Evolutionary conservation across 2,329 filamentous ascomycete species (phyloP), one percentile per base, ranked within the genome.

Genomic region (Daldinia sp.): DNA sequence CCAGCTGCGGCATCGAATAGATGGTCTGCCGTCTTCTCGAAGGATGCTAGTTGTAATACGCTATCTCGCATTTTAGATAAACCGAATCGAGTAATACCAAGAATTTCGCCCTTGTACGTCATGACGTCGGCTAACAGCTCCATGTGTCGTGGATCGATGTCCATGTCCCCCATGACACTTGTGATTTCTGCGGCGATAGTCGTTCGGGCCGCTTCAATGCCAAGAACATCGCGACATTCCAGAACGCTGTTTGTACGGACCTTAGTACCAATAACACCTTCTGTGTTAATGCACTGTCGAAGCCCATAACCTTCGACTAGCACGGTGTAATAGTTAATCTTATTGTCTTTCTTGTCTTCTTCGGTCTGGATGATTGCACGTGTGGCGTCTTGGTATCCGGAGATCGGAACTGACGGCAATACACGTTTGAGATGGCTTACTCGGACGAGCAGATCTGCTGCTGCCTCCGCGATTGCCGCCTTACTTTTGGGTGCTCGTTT

Each of bases 1-100:
- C 90, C 89, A 4, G 93, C 91, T 5, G 94, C 95, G 2, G 95
- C 95, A 67, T 97, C 94, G 73, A 99, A 99, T 37, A 99, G 80
- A 78, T 99, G 95, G 75, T 99, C 95, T 0, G 95, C 93, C 47
- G 95, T 99, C 85, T 98, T 98, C 79, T 99, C 95, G 74, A 99
- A 99, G 15, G 90, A 94, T 0, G 95, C 95, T 10, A 99, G 85
- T 77, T 99, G 95, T 58, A 99, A 81, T 9, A 98, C 95, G 13
- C 87, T 92, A 77, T 99, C 95, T 52, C 95, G 86, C 90, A 97
- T 98, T 83, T 98, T 99, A 59, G 93, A 91, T 23, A 99, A 83
- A 52, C 95, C 95, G 77, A 98, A 98, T 29, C 95, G 90, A 2
- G 95, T 99, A 75, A 99, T 99, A 52, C 95, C 95, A 15, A 97